Percentiles rank a stretch among this genome's conserved stretches.
phyloP scores from a whole-genome alignment of 805 yeast genomes.

The Metschnikowia koreensis region DNA sequence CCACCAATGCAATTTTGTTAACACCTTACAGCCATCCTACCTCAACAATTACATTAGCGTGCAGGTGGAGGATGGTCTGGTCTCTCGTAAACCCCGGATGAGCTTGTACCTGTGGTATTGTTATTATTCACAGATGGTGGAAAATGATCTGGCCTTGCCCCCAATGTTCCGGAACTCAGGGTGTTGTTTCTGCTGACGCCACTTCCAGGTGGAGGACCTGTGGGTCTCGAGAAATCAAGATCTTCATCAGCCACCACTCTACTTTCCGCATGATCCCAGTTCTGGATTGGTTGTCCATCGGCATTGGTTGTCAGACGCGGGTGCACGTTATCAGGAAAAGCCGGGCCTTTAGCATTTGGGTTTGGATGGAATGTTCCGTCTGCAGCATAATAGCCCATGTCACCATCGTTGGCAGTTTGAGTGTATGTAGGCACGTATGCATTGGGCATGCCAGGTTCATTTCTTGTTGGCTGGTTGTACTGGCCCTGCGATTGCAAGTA shows the following conservation, averaged over 20 bases:
- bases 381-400: slow-evolving; percentile 74
- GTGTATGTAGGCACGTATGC: slow-evolving; percentile 68
- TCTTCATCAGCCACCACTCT: slow-evolving; percentile 5
- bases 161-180: not conserved
- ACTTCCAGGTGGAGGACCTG: slow-evolving; percentile 6
- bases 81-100: not conserved
- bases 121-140: slow-evolving; percentile 4
- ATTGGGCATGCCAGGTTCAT: slow-evolving; percentile 41
- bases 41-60: not conserved
- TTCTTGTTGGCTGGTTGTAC: slow-evolving; percentile 42
- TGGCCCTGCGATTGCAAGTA: slow-evolving; percentile 65
- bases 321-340: slow-evolving; percentile 16
- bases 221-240: slow-evolving; percentile 3
- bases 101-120: not conserved
- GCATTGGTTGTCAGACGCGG: slow-evolving; percentile 14
- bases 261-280: not conserved
- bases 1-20: no score
- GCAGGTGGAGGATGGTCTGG: not conserved
- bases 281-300: slow-evolving; percentile 13
- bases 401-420: slow-evolving; percentile 62
- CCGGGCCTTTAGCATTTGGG: slow-evolving; percentile 20
- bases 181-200: not conserved
- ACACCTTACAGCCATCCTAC: not conserved
- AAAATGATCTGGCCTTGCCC: slow-evolving; percentile 14
- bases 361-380: slow-evolving; percentile 42